These are phyloP conservation scores for Alternaria triticina DNA, from an alignment of 2,329 filamentous ascomycete genomes.

Conservation along the genomic window DNA sequence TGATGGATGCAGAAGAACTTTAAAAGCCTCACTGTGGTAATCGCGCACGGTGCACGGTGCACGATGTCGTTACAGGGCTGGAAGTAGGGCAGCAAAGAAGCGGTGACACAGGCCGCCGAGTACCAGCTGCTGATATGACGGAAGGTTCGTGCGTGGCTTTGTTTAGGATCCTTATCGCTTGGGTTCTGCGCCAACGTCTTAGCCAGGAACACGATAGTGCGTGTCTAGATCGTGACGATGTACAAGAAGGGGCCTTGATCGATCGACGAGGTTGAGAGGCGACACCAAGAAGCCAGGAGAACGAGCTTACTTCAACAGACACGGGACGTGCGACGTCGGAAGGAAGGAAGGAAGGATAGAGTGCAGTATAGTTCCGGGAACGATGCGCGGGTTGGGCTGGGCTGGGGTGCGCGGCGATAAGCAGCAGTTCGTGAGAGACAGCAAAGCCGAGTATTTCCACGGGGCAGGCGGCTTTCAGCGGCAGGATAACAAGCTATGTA, in stretches of 20 bases:
- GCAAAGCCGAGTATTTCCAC: constrained; percentile 44
- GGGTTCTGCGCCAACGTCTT: constrained; percentile 39
- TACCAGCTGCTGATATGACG: constrained; percentile 43
- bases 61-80: constrained; percentile 33
- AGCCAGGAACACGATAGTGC: constrained; percentile 39
- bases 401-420: background rate
- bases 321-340: constrained; percentile 33
- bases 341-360: constrained; percentile 23
- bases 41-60: constrained; percentile 46
- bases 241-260: background rate
- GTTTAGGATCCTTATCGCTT: constrained; percentile 45
- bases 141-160: constrained; percentile 46
- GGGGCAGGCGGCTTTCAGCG: constrained; percentile 36
- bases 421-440: constrained; percentile 9
- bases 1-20: constrained; percentile 44
- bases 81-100: constrained; percentile 35
- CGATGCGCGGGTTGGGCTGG: constrained; percentile 20
- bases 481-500: constrained; percentile 23
- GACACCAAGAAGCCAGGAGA: constrained; percentile 1
- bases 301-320: constrained; percentile 30
- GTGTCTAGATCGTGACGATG: background rate
- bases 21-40: constrained; percentile 40
- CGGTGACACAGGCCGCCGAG: constrained; percentile 47
- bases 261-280: background rate
- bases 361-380: constrained; percentile 14